Evolutionary conservation across 495 filamentous ascomycete species (phyloP), one percentile per base, ranked within the genome.

Genomic region (Monascus purpureus): DNA sequence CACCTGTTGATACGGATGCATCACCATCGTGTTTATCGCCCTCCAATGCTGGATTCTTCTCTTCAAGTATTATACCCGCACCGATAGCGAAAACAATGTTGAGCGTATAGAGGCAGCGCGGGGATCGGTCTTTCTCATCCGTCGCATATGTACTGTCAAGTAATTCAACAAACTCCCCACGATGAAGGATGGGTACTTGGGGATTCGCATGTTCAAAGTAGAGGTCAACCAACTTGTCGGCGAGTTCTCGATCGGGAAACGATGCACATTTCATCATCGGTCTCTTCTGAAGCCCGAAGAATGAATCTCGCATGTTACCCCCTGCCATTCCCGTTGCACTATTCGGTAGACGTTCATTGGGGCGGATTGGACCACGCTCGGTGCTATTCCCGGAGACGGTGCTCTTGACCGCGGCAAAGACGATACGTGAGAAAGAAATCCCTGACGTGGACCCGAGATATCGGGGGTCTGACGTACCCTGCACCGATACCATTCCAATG

Each of bases 31-130:
- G 64, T 14, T 60, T 56, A 19, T 58, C 55, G 6, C 60, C 47
- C 32, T 53, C 54, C 22, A 48, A 45, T n/a, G n/a, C n/a, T 16
- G 55, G 40, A 35, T 54, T 49, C 15, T 69, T 64, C 35, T 73
- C 77, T 31, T 77, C 80, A 41, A 93, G 72, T 39, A 93, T 92
- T 41, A 94, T 93, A 1, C 86, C 88, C 8, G 83, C 80, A 6
- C 88, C 88, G 39, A 95, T 94, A 4, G 88, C 88, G 59, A 88
- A 96, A n/a, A 95, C 88, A 52, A 96, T 95, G 52, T 94, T 93
- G 29, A 95, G 67, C 53, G 86, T 73, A 49, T 95, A 96, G 9
- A 86, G 71, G 53, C 93, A 86, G 31, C 82, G 72, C 6, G 87
- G 73, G 13, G 79, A 82, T 17, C 83, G 71, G 34, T 71, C 70